phyloP scores from a whole-genome alignment of 345 rosid species.

The Salix caprea region DNA sequence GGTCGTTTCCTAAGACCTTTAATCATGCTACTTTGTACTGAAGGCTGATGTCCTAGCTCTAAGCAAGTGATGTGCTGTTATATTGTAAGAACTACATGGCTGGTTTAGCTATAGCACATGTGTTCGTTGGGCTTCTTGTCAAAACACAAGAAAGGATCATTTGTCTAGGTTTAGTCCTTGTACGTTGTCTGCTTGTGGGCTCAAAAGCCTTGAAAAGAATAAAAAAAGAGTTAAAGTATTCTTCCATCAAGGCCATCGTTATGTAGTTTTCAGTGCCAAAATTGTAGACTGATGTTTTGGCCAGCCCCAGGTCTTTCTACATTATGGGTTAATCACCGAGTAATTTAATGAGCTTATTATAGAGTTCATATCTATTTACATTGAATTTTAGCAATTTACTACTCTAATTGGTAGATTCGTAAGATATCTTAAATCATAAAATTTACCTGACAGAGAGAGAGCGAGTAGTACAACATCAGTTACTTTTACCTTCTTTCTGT shows the following conservation, averaged over 20 bases:
- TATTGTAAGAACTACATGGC: not conserved
- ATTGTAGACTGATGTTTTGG: too few relatives aligned
- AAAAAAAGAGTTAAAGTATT: not conserved
- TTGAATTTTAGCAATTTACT: not conserved
- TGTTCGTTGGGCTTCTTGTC: too few relatives aligned
- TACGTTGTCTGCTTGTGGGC: too few relatives aligned
- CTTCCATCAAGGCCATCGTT: not conserved
- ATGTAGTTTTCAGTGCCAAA: too few relatives aligned
- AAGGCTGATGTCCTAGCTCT: not conserved
- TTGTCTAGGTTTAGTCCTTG: not conserved
- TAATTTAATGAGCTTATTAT: not conserved
- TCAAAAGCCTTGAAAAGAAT: not conserved
- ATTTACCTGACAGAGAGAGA: not conserved
- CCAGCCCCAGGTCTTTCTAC: too few relatives aligned
- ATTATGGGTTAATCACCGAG: not conserved
- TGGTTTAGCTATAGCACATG: not conserved
- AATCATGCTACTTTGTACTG: not conserved
- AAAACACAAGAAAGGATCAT: not conserved
- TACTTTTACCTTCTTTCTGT: not conserved
- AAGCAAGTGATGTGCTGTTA: not conserved
- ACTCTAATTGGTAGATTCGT: not conserved
- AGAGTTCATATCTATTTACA: not conserved
- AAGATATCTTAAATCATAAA: not conserved
- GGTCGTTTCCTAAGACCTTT: too few relatives aligned
- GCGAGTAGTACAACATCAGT: not conserved